phyloP scores from a whole-genome alignment of 148 eudicot genomes.

The Camellia sinensis region DNA sequence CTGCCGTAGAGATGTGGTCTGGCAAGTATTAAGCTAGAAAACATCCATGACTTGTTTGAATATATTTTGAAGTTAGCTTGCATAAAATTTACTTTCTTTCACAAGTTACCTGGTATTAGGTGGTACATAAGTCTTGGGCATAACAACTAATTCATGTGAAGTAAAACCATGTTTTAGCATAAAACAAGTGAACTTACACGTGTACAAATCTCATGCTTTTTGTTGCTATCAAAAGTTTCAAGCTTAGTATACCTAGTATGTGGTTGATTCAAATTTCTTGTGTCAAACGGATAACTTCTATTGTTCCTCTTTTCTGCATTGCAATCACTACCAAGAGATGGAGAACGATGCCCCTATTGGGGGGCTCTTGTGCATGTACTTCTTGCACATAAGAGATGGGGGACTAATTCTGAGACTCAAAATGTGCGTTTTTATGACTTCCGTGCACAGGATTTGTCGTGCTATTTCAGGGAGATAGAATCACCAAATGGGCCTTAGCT shows the following conservation, averaged over 20 bases:
- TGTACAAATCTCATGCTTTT: background rate
- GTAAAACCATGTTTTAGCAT: background rate
- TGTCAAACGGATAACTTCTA: background rate
- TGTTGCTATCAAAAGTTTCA: background rate
- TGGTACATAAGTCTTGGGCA: too few relatives aligned
- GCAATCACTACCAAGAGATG: background rate
- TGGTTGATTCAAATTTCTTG: background rate
- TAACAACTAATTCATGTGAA: background rate
- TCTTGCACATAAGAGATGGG: too few relatives aligned
- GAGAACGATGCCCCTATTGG: background rate
- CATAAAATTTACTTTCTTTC: too few relatives aligned
- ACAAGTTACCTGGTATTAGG: too few relatives aligned
- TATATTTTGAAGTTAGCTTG: background rate
- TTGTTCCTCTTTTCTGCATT: background rate
- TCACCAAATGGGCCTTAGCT: too few relatives aligned
- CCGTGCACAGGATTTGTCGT: too few relatives aligned
- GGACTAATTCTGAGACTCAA: too few relatives aligned
- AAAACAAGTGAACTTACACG: background rate
- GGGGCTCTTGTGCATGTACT: too few relatives aligned
- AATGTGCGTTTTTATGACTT: too few relatives aligned
- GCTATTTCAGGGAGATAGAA: too few relatives aligned
- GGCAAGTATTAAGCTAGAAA: constrained; percentile 6
- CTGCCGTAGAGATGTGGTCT: background rate
- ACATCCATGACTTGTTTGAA: background rate
- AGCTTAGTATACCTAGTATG: background rate